Base-by-base conservation (phyloP, 805 yeast species). In the Candida wancherniae region DNA sequence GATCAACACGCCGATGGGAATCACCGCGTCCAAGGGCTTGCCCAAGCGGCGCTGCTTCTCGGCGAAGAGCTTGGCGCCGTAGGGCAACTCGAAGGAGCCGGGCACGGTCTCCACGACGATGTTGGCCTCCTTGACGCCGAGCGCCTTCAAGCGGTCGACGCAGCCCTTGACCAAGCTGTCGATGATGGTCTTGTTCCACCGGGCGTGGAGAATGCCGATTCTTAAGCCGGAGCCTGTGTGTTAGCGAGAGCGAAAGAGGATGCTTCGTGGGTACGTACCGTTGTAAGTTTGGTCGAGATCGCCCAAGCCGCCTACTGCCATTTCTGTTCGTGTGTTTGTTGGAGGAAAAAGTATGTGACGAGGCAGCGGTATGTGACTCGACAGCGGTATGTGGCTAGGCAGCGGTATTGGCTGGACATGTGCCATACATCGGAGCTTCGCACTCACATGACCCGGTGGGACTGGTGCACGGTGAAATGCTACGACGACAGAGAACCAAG, bases 71-170 rank as follows among this genome's bases (percentile, higher is more conserved):
- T 73, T 68, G 17, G 86, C 68, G 20, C 86, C 97, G 55, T 67
- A 84, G 10, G 98, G 98, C 42, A 92, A 70, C 65, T 92, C 98
- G 53, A 79, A 92, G 8, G 95, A 80, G 19, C 98, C 98, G 7
- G 98, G 98, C 13, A 92, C 95, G 6, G 88, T 67, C 58, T 86
- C 92, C 32, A 88, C 63, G 34, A 75, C 55, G 42, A 92, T 87
- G 60, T 87, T 84, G 42, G 75, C 80, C 44, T 77, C 78, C 46
- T 66, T 58, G 17, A 92, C 97, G 16, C 87, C 87, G 33, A 82
- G 60, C 25, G 70, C 71, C 26, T 49, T 43, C 53, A 88, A 62
- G 54, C 74, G 73, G 19, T 63, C 56, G 21, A 77, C 57, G 15
- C 92, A 87, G 32, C 97, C 97, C 19, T 71, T 62, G 5, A 88